Evolutionary conservation across 441 rosid species (phyloP).

Genomic region (Pelargonium fulgidum): DNA sequence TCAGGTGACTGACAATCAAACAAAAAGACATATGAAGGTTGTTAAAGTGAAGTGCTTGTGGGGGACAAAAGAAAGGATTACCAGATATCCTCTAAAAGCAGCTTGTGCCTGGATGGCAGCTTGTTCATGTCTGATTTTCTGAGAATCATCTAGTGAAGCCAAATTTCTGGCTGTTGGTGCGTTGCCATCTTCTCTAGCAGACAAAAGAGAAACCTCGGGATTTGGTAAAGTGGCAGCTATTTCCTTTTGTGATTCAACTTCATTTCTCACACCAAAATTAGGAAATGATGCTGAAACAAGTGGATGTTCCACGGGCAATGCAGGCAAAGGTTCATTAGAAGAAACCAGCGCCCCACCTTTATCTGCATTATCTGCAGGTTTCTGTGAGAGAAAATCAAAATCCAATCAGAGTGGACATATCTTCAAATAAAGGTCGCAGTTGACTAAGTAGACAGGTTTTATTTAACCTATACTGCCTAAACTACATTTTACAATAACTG

Average conservation of each 20-base stretch:
- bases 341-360: conserved; percentile 9
- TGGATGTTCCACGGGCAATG: conserved; percentile 29
- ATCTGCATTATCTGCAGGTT: conserved; percentile 7
- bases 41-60: conserved; percentile 1
- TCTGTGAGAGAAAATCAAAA: neutral
- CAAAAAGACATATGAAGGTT: neutral
- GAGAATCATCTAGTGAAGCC: conserved; percentile 38
- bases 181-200: conserved; percentile 25
- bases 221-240: conserved; percentile 24
- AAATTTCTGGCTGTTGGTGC: conserved; percentile 14
- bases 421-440: neutral
- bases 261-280: conserved; percentile 24
- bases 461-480: neutral
- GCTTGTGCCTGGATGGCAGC: conserved; percentile 71
- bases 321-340: conserved; percentile 22
- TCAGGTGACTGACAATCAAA: conserved; percentile 5
- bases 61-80: conserved; percentile 22
- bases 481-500: neutral
- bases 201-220: conserved; percentile 28
- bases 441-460: neutral
- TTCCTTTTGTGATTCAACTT: conserved; percentile 24
- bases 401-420: conserved; percentile 3
- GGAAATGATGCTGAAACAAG: conserved; percentile 28
- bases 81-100: conserved; percentile 76
- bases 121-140: conserved; percentile 38